Conservation (phyloP, 805 yeast species). For the Teunomyces cretensis region DNA sequence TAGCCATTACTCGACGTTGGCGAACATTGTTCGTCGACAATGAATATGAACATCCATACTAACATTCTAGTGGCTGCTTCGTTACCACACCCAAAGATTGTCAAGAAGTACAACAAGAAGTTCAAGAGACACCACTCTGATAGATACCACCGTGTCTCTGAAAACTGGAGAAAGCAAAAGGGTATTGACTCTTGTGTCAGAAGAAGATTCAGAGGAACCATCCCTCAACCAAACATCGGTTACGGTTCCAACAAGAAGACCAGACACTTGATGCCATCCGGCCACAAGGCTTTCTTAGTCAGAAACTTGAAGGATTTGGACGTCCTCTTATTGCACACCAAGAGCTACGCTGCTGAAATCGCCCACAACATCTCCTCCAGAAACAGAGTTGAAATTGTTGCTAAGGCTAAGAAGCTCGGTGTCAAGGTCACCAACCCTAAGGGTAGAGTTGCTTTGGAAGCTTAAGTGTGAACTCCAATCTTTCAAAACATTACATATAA, state of each 20-base stretch:
- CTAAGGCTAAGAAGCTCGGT: conserved; percentile 98
- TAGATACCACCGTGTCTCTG: conserved; percentile 97
- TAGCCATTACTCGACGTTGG: not conserved
- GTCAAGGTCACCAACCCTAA: conserved; percentile 98
- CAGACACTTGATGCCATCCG: conserved; percentile 92
- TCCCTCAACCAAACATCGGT: conserved; percentile 99
- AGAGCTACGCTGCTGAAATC: conserved; percentile 99
- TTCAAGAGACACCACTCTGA: conserved; percentile 99
- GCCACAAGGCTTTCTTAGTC: conserved; percentile 96
- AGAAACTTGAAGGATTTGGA: conserved; percentile 93
- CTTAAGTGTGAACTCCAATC: conserved; percentile 51
- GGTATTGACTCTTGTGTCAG: conserved; percentile 99
- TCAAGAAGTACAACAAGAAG: conserved; percentile 98
- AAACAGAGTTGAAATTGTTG: conserved; percentile 95
- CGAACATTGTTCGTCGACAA: not conserved
- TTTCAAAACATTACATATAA: conserved; percentile 1
- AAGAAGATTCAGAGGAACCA: conserved; percentile 99
- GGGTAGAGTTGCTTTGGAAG: conserved; percentile 98
- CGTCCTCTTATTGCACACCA: conserved; percentile 93
- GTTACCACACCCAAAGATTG: conserved; percentile 98
- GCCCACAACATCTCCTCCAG: conserved; percentile 98
- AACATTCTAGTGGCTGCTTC: conserved; percentile 81
- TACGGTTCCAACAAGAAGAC: conserved; percentile 99
- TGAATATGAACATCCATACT: conserved; percentile 11
- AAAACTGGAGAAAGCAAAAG: conserved; percentile 99